Conservation (phyloP, 345 rosid genomes). For the Stellera chamaejasme region DNA sequence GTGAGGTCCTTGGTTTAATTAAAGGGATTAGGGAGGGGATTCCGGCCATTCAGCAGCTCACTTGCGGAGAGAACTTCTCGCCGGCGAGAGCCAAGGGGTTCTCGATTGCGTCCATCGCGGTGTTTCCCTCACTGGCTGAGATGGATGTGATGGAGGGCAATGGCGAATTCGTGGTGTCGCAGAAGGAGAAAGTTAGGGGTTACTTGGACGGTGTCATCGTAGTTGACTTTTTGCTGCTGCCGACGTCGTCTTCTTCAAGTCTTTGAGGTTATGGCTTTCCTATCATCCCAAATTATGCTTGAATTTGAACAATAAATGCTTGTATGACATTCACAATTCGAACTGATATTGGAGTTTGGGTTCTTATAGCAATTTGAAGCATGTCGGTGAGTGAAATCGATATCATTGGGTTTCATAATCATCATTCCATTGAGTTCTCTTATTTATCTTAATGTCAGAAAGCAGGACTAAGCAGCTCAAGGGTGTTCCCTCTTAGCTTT, state of each 20-base stretch:
- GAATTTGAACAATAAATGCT: too few species aligned
- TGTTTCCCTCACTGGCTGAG: slow-evolving; percentile 34
- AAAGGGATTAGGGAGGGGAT: slow-evolving; percentile 34
- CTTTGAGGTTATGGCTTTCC: slow-evolving; percentile 12
- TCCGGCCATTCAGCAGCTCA: slow-evolving; percentile 37
- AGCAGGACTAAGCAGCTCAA: too few species aligned
- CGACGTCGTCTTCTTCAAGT: slow-evolving; percentile 25
- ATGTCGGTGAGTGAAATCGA: too few species aligned
- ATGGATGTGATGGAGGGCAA: slow-evolving; percentile 33
- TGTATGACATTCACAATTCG: too few species aligned
- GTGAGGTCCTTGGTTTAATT: slow-evolving; percentile 42
- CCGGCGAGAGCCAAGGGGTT: slow-evolving; percentile 68
- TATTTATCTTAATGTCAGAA: too few species aligned
- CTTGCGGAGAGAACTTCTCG: slow-evolving; percentile 71
- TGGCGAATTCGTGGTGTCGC: slow-evolving; percentile 27
- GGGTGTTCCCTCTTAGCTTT: too few species aligned
- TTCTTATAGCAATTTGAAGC: too few species aligned
- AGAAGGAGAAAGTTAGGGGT: slow-evolving; percentile 50
- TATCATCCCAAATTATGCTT: background rate
- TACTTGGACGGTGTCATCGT: slow-evolving; percentile 53
- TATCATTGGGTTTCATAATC: too few species aligned
- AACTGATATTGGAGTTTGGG: too few species aligned
- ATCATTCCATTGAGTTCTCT: too few species aligned
- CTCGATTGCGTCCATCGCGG: slow-evolving; percentile 54
- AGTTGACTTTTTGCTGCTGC: slow-evolving; percentile 46